phyloP scores from a whole-genome alignment of 2,329 filamentous ascomycete species.

The Cercospora zeae-maydis region DNA sequence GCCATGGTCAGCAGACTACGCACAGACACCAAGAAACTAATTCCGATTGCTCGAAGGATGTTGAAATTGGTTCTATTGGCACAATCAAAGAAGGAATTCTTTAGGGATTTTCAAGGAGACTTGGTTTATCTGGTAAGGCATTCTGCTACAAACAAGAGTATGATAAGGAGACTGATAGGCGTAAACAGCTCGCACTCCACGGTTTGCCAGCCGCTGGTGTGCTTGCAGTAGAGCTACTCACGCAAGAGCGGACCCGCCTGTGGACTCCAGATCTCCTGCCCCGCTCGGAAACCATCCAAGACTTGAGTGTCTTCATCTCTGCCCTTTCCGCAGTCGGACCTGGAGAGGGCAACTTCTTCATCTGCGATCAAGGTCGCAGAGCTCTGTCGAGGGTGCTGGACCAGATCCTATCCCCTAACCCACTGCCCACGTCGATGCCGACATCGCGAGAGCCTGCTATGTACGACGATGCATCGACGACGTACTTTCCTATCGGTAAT shows the following conservation, averaged over 20 bases:
- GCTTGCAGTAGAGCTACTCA: constrained; percentile 44
- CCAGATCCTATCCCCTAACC: constrained; percentile 39
- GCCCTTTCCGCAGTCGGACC: constrained; percentile 40
- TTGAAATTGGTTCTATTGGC: constrained; percentile 39
- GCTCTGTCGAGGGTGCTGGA: constrained; percentile 45
- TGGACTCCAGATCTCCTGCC: constrained; percentile 37
- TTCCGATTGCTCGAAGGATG: constrained; percentile 39
- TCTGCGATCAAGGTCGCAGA: constrained; percentile 42
- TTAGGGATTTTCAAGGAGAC: constrained; percentile 45
- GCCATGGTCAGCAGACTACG: constrained; percentile 49
- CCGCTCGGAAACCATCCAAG: constrained; percentile 45
- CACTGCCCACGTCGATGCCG: constrained; percentile 11
- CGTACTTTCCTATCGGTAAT: constrained; percentile 38
- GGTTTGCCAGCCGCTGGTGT: constrained; percentile 44
- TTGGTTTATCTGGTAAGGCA: constrained; percentile 36
- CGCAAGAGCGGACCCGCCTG: constrained; percentile 39
- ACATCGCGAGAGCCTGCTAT: constrained; percentile 17
- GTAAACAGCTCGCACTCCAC: constrained; percentile 34
- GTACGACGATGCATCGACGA: constrained; percentile 33
- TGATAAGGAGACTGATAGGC: neutral
- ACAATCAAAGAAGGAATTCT: constrained; percentile 39
- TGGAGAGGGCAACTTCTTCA: constrained; percentile 41
- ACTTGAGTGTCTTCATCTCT: constrained; percentile 45
- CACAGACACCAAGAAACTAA: constrained; percentile 35
- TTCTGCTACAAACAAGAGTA: no score